Percentiles rank a stretch among this genome's conserved stretches.
phyloP scores from a whole-genome alignment of 768 basidiomycete genomes.

The Suillus hirtellus region DNA sequence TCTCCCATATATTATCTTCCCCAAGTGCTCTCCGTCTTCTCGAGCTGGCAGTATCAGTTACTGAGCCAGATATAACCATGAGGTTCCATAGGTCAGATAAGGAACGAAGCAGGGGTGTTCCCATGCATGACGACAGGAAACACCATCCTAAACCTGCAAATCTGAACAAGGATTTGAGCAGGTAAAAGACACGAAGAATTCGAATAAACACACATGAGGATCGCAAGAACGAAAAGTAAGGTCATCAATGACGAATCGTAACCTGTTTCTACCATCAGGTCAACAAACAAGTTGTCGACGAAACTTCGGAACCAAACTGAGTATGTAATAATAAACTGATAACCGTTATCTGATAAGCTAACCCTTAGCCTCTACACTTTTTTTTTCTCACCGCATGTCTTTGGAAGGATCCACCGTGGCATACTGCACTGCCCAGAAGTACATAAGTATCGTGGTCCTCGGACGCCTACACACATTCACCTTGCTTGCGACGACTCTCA shows the following conservation, averaged over 20 bases:
- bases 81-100: conserved; percentile 50
- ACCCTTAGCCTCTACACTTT: too few species aligned
- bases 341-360: too few species aligned
- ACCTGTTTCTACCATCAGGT: conserved; percentile 20
- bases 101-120: conserved; percentile 46
- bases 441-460: background rate
- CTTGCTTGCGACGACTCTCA: background rate
- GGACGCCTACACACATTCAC: background rate
- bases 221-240: conserved; percentile 46
- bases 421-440: background rate
- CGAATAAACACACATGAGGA: conserved; percentile 43
- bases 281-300: background rate
- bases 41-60: conserved; percentile 21
- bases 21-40: conserved; percentile 40
- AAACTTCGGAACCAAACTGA: too few species aligned
- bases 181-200: background rate
- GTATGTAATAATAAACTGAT: too few species aligned
- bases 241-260: conserved; percentile 37
- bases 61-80: conserved; percentile 42
- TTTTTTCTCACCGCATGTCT: conserved; percentile 17
- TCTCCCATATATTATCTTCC: conserved; percentile 61
- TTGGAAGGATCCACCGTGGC: conserved; percentile 1
- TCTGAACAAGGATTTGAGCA: conserved; percentile 21
- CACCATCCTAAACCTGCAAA: conserved; percentile 61
- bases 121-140: conserved; percentile 66